Percentiles rank a stretch among this genome's conserved stretches.
phyloP scores from a whole-genome alignment of 148 eudicot species.

The Limonium bicolor region DNA sequence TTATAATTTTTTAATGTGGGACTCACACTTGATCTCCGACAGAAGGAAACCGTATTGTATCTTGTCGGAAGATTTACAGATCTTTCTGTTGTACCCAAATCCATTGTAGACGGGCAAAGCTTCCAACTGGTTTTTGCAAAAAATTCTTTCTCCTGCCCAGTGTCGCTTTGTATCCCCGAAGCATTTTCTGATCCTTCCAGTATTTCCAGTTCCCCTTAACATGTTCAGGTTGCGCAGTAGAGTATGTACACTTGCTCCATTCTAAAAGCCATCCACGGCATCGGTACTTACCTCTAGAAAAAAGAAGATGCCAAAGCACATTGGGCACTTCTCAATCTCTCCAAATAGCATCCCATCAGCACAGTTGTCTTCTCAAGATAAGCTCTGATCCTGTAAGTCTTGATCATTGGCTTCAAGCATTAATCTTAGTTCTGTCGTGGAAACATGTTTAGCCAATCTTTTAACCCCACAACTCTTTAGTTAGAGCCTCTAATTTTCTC shows the following conservation, averaged over 20 bases:
- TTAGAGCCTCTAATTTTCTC: conserved; percentile 60
- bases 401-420: conserved; percentile 87
- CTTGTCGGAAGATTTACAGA: no score
- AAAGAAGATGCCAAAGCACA: conserved; percentile 59
- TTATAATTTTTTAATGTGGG: no score
- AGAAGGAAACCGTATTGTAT: no score
- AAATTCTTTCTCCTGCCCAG: no score
- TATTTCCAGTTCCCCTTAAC: conserved; percentile 86
- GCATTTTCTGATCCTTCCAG: conserved; percentile 64
- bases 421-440: conserved; percentile 50
- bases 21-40: no score
- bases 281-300: conserved; percentile 64
- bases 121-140: no score
- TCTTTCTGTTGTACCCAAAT: no score
- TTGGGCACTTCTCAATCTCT: conserved; percentile 44
- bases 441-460: conserved; percentile 78
- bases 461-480: conserved; percentile 70
- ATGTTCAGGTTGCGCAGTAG: conserved; percentile 58
- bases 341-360: conserved; percentile 99
- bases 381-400: conserved; percentile 72
- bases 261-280: conserved; percentile 75
- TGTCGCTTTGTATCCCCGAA: no score
- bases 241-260: conserved; percentile 89
- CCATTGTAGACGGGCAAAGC: no score
- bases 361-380: conserved; percentile 79